Base-by-base conservation (phyloP, 345 rosid genomes). In the Geranium brycei region DNA sequence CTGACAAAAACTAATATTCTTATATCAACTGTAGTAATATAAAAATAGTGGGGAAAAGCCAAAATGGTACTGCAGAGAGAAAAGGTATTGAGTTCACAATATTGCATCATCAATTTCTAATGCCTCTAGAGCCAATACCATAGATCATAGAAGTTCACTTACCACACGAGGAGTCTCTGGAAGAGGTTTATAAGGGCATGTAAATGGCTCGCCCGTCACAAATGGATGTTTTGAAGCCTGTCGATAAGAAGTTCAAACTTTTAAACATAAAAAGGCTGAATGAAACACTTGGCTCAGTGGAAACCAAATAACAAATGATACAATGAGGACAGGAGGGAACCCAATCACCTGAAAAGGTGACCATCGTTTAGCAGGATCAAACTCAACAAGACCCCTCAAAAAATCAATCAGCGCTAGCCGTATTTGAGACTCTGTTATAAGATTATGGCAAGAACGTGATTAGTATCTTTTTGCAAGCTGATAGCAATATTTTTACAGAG, bases 181-280 rank as follows among this genome's bases (percentile, higher is more conserved):
- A 31, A 85, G 88, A 64, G 99, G 99, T 73, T 72, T 75, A 75
- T 88, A 95, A 55, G 97, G 99, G 75, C 86, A 75, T 11, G 84
- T 91, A 77, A 95, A 91, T 68, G 99, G 97, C 69, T 95, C 97
- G 62, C 99, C 97, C 17, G 99, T 95, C 60, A 95, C 83, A 73
- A 95, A 95, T 75, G 99, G 99, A 74, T 95, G 99, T 76, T 79
- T 88, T 70, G 96, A 90, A 63, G 99, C 99, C 99, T 95, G 86
- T 73, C 80, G 63, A 58, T 57, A 63, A 72, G 62, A 57, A 70
- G 60, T 64, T 62, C 10, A 17, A 17, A 62, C 62, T 62, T 47
- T 53, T 55, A 59, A 56, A 17, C 56, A 61, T 17, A 47, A 65
- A 7, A 28, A 51, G 15, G 15, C 14, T 28, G 55, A 65, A 63